Conservation (phyloP, 176 grass and related monocot genomes). For the Carex scoparia region DNA sequence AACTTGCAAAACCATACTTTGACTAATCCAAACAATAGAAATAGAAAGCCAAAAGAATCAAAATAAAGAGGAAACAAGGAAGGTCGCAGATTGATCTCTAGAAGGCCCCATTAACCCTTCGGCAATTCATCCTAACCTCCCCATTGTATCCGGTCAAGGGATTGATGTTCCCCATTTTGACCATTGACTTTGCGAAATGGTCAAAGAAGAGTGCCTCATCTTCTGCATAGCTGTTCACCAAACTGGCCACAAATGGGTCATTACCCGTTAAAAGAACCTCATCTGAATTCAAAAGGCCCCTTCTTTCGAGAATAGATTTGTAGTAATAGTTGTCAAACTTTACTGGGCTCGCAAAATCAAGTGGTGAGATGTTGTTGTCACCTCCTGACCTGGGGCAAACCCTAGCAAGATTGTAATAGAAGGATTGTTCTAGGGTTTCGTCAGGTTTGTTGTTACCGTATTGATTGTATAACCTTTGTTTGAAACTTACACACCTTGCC, state of each 20-base stretch:
- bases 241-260: slow-evolving; percentile 36
- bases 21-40: not conserved
- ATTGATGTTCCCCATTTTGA: slow-evolving; percentile 60
- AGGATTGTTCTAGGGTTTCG: slow-evolving; percentile 43
- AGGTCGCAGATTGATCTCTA: slow-evolving; percentile 22
- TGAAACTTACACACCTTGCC: slow-evolving; percentile 72
- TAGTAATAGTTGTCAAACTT: slow-evolving; percentile 87
- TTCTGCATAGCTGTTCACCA: slow-evolving; percentile 67
- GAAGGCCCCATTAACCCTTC: slow-evolving; percentile 38
- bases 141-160: slow-evolving; percentile 49
- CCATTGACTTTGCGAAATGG: slow-evolving; percentile 65
- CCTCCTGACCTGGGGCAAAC: slow-evolving; percentile 56
- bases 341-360: slow-evolving; percentile 42
- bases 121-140: slow-evolving; percentile 59
- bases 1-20: not conserved
- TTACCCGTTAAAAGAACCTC: slow-evolving; percentile 60
- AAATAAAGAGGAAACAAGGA: not conserved
- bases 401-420: slow-evolving; percentile 41
- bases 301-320: slow-evolving; percentile 55
- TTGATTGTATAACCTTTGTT: slow-evolving; percentile 83
- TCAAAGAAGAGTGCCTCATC: slow-evolving; percentile 58
- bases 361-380: slow-evolving; percentile 48
- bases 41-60: slow-evolving; percentile 2
- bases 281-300: slow-evolving; percentile 71
- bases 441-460: slow-evolving; percentile 46